A percentile compares a stretch with the other conserved stretches of the same genome.
Evolutionary conservation across 345 rosid species (phyloP).

Genomic region (Ailanthus altissimus): DNA sequence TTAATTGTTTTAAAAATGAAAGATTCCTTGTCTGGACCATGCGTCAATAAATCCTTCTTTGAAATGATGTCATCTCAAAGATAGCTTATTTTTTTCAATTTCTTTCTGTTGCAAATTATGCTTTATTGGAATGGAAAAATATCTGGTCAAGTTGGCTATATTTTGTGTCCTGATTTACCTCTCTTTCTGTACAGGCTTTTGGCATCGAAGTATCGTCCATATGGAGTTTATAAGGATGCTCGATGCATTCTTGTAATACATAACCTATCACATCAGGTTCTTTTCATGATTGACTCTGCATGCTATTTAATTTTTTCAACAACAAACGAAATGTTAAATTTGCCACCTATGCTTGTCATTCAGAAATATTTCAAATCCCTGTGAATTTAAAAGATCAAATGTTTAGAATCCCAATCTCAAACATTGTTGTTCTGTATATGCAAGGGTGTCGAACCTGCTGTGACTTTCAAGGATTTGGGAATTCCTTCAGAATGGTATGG

Average conservation of each 20-base stretch:
- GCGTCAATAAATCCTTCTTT: not conserved
- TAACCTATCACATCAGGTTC: conserved; percentile 96
- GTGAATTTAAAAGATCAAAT: not conserved
- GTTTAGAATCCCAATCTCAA: conserved; percentile 13
- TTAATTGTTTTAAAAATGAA: not conserved
- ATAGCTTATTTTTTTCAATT: not conserved
- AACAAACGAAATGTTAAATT: not conserved
- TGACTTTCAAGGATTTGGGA: conserved; percentile 68
- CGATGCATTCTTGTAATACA: conserved; percentile 80
- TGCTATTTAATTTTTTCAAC: not conserved
- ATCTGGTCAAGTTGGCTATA: not conserved
- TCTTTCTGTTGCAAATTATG: not conserved
- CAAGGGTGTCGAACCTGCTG: conserved; percentile 96
- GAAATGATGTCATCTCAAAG: not conserved
- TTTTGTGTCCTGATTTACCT: not conserved
- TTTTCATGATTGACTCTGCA: conserved; percentile 9
- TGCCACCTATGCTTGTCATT: not conserved
- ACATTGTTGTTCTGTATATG: conserved; percentile 13
- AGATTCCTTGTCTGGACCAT: not conserved
- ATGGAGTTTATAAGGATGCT: conserved; percentile 89
- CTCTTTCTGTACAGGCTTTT: conserved; percentile 56
- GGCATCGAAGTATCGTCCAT: conserved; percentile 83
- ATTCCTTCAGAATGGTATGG: conserved; percentile 88
- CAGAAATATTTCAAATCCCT: not conserved
- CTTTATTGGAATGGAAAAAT: not conserved